Evolutionary conservation across 495 filamentous ascomycete species (phyloP).

Genomic region (Trichoderma orchidacearum): DNA sequence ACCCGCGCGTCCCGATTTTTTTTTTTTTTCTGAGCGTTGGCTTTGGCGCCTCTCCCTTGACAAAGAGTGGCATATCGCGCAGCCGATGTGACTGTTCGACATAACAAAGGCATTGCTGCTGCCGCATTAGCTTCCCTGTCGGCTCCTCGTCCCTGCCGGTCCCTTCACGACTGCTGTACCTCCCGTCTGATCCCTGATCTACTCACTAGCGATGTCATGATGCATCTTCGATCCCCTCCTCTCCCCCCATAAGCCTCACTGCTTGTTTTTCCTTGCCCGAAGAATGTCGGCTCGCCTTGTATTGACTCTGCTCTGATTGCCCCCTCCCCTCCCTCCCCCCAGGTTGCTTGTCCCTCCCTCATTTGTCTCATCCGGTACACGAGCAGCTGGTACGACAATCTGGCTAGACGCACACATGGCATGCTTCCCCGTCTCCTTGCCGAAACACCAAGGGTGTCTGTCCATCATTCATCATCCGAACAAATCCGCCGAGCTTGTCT

Average conservation of each 20-base stretch:
- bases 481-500: background rate
- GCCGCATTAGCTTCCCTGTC: too few relatives aligned
- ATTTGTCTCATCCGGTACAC: background rate
- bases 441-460: background rate
- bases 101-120: background rate
- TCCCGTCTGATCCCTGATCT: background rate
- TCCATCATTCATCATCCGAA: background rate
- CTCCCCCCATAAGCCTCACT: background rate
- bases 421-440: background rate
- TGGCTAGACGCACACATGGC: background rate
- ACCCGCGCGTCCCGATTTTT: background rate
- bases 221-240: background rate
- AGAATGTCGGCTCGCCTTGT: too few relatives aligned
- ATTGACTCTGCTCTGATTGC: too few relatives aligned
- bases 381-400: background rate
- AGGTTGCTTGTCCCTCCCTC: background rate
- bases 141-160: too few relatives aligned
- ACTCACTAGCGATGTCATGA: background rate
- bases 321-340: background rate
- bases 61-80: background rate
- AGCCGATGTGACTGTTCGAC: background rate
- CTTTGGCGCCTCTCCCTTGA: background rate
- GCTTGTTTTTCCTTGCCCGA: too few relatives aligned
- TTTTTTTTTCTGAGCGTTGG: too few relatives aligned
- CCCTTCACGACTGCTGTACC: too few relatives aligned